Conservation (phyloP, 2,329 filamentous ascomycete genomes). For the Botrytis cinerea region DNA sequence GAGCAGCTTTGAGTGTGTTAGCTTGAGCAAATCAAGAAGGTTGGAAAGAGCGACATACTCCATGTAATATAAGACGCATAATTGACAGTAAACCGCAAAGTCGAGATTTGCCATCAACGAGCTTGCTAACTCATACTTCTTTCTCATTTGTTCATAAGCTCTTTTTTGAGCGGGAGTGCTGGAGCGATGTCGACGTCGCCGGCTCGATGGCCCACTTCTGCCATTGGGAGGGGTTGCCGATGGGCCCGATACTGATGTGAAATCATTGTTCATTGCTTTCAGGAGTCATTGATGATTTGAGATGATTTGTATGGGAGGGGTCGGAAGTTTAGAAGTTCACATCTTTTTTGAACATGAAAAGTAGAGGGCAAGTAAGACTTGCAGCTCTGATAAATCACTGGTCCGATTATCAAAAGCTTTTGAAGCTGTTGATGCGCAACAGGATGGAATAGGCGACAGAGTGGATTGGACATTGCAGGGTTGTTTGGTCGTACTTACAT, state of each 20-base stretch:
- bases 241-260: constrained; percentile 41
- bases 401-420: constrained; percentile 8
- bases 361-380: constrained; percentile 14
- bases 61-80: constrained; percentile 69
- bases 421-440: constrained; percentile 9
- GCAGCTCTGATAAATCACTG: constrained; percentile 12
- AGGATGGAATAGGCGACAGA: constrained; percentile 14
- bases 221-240: constrained; percentile 30
- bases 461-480: constrained; percentile 7
- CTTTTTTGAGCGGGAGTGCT: constrained; percentile 36
- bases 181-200: constrained; percentile 12
- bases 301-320: constrained; percentile 6
- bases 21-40: neutral
- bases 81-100: constrained; percentile 63
- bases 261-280: constrained; percentile 55
- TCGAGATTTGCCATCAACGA: constrained; percentile 63
- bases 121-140: constrained; percentile 56
- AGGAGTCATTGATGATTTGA: constrained; percentile 38
- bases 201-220: constrained; percentile 15
- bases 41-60: constrained; percentile 53
- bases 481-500: neutral
- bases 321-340: constrained; percentile 28
- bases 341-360: constrained; percentile 28
- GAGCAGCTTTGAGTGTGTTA: constrained; percentile 55
- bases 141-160: constrained; percentile 51